Evolutionary conservation across 768 basidiomycete species (phyloP).

Genomic region (Porphyrellus cyaneotinctus): DNA sequence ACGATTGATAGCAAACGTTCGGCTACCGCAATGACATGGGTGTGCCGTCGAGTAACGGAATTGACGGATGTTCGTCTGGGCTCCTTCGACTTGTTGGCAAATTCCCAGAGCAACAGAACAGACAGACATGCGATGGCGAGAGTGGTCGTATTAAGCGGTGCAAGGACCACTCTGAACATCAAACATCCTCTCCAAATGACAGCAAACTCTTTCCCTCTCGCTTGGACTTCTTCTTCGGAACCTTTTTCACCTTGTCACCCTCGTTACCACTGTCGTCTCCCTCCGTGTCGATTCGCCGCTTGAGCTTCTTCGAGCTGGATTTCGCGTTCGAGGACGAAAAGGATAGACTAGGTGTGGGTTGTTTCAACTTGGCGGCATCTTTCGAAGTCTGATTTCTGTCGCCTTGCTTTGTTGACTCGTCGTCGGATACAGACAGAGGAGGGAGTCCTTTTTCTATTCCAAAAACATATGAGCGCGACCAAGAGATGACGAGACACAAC

Average conservation of each 20-base stretch:
- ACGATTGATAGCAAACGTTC: too few species aligned
- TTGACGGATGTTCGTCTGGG: too few species aligned
- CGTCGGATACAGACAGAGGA: slow-evolving; percentile 43
- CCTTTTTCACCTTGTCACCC: slow-evolving; percentile 21
- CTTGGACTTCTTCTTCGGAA: slow-evolving; percentile 55
- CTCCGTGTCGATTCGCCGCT: slow-evolving; percentile 36
- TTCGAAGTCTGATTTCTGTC: slow-evolving; percentile 19
- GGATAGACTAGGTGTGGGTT: slow-evolving; percentile 27
- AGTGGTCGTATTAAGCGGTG: not conserved
- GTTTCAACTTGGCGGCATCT: slow-evolving; percentile 24
- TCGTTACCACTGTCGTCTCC: slow-evolving; percentile 28
- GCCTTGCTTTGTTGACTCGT: slow-evolving; percentile 26
- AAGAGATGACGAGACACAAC: not conserved
- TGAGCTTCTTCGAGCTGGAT: slow-evolving; percentile 26
- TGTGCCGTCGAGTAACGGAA: too few species aligned
- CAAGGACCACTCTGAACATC: slow-evolving; percentile 4
- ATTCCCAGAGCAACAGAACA: not conserved
- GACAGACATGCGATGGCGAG: slow-evolving; percentile 4
- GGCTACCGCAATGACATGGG: not conserved
- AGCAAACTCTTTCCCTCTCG: slow-evolving; percentile 38
- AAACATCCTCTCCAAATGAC: slow-evolving; percentile 34
- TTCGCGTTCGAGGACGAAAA: slow-evolving; percentile 37
- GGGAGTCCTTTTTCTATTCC: slow-evolving; percentile 56
- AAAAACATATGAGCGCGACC: slow-evolving; percentile 1
- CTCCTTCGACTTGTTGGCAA: too few species aligned